These are phyloP conservation scores for Adansonia madagascariensis DNA, from an alignment of 441 rosid species.

Conservation along the genomic window DNA sequence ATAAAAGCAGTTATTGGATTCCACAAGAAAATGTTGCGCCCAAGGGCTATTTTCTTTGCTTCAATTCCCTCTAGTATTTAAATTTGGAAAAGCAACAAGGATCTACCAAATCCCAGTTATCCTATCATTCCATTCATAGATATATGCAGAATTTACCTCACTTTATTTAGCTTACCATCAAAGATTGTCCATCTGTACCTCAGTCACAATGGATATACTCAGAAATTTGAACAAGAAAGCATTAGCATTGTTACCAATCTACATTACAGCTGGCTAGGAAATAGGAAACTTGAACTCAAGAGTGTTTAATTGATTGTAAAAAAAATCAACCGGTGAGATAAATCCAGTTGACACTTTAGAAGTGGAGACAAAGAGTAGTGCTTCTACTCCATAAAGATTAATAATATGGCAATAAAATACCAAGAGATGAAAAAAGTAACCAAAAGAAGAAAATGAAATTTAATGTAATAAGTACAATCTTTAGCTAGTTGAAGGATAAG, in stretches of 20 bases:
- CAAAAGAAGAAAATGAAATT: neutral
- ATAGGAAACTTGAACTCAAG: neutral
- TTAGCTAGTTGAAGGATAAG: neutral
- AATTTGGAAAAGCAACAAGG: neutral
- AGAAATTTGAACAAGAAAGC: neutral
- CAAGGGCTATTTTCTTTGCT: neutral
- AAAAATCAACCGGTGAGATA: neutral
- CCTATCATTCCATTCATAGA: neutral
- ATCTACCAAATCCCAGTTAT: neutral
- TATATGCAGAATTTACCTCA: neutral
- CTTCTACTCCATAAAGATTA: conserved; percentile 7
- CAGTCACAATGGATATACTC: neutral
- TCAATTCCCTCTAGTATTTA: conserved; percentile 5
- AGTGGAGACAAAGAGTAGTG: neutral
- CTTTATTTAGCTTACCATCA: conserved; percentile 3
- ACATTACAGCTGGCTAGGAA: neutral
- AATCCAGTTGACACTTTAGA: neutral
- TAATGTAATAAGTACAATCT: neutral
- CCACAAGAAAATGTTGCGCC: neutral
- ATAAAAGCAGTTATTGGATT: neutral
- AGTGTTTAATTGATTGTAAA: neutral
- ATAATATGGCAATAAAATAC: neutral
- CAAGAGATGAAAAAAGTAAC: neutral
- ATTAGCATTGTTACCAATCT: neutral
- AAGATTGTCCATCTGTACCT: neutral